Conservation (phyloP, 2,329 filamentous ascomycete genomes). For the Zopfia rhizophila region DNA sequence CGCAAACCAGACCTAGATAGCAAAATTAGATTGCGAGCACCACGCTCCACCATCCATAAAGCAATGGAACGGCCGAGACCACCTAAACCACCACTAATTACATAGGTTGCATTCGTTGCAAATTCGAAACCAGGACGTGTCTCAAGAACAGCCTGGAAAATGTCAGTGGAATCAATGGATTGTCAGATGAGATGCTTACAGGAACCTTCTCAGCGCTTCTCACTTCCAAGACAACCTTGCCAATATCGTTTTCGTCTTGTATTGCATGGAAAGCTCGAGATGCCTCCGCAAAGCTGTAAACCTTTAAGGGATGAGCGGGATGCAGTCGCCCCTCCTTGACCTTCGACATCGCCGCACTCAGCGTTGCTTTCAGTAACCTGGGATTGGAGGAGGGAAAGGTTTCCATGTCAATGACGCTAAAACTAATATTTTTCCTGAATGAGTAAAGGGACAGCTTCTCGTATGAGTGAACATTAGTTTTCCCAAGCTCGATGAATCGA, state of each 20-base stretch:
- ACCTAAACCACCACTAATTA: constrained; percentile 23
- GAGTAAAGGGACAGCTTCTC: background rate
- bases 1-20: constrained; percentile 13
- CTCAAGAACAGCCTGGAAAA: too few species aligned
- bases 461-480: background rate
- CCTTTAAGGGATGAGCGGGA: constrained; percentile 4
- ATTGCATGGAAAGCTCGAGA: constrained; percentile 10
- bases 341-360: background rate
- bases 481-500: constrained; percentile 11
- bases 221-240: constrained; percentile 1
- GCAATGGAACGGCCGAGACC: constrained; percentile 18
- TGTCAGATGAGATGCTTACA: too few species aligned
- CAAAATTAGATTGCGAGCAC: constrained; percentile 27
- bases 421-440: constrained; percentile 10
- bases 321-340: background rate
- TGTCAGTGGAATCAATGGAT: too few species aligned
- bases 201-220: background rate
- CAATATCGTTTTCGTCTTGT: constrained; percentile 12
- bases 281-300: constrained; percentile 10
- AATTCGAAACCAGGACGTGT: too few species aligned
- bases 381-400: too few species aligned
- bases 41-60: constrained; percentile 24
- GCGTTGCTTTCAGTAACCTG: too few species aligned
- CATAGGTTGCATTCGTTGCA: constrained; percentile 15
- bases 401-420: too few species aligned